Base-by-base conservation (phyloP, 306 rosid genomes). In the Vigna nakashimae region DNA sequence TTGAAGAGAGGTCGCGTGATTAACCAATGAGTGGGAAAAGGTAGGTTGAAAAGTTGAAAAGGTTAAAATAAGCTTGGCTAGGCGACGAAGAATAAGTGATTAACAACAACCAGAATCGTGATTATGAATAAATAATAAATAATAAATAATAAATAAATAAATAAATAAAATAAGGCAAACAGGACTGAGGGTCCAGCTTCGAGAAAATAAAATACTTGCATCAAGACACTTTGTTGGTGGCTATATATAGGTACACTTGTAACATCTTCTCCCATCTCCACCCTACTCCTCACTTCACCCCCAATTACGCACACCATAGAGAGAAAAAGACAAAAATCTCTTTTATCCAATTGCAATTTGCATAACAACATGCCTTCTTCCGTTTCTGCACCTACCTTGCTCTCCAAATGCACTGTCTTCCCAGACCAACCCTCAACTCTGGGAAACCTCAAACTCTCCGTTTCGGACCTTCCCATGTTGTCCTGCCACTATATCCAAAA, bases 401-500 rank as follows among this genome's bases (percentile, higher is more conserved):
- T 92, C 48, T 87, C 97, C 18, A 82, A 86, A 62, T 86, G 87
- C 85, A 88, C 82, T 2, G 84, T 95, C 11, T 72, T 76, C 76
- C 98, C 98, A 5, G 87, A 89, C 79, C 84, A 71, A 15, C 84
- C 63, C 1, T 94, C 97, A 34, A 32, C 84, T 4, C 17, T 90
- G 3, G 60, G 49, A n/a, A 82, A 85, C 80, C 84, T 94, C 7
- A 88, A 88, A 80, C 98, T 94, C 86, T 90, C 97, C 18, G 94
- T 94, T 66, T 94, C 98, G 14, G 98, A 94, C 79, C 96, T 94
- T 9, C 90, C 97, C 30, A 94, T 94, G 97, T 87, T 94, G 7
- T 94, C 98, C 12, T 89, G 97, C 69, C 96, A 94, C 80, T 95
- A 95, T 75, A 95, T 95, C 85, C 98, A 95, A 58, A 95, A 95